These are phyloP conservation scores for Limnomonas spitsbergensis DNA, from an alignment of 139 green algal genomes.

Conservation along the genomic window DNA sequence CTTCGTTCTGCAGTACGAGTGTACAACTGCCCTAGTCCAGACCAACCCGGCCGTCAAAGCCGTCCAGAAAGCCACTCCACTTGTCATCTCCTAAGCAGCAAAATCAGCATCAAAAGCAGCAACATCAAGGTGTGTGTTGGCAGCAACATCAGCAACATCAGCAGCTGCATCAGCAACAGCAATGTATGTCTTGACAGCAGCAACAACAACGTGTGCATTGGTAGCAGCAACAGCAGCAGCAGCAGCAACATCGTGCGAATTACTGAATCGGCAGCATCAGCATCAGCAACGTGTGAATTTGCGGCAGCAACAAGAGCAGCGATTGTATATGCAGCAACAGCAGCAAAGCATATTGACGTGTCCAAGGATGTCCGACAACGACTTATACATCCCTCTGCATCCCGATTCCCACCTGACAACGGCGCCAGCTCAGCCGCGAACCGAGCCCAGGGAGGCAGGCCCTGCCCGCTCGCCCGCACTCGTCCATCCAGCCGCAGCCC, in stretches of 20 bases:
- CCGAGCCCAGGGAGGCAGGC: conserved; percentile 7
- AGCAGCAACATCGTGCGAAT: not conserved
- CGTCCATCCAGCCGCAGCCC: conserved; percentile 16
- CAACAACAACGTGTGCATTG: not conserved
- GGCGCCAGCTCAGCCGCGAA: conserved; percentile 12
- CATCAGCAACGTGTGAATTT: not conserved
- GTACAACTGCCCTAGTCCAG: too few relatives aligned
- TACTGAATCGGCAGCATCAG: not conserved
- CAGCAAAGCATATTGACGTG: not conserved
- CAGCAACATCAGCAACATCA: not conserved
- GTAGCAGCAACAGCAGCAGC: not conserved
- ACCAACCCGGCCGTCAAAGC: conserved; percentile 15
- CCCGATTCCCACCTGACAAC: not conserved
- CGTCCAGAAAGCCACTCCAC: conserved; percentile 16
- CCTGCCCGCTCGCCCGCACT: conserved; percentile 4
- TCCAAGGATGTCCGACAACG: not conserved
- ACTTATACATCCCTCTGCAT: too few relatives aligned
- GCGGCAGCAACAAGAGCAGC: not conserved
- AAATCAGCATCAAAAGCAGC: not conserved
- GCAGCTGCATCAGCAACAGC: not conserved
- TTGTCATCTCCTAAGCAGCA: not conserved
- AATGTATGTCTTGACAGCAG: not conserved
- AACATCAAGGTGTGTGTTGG: conserved; percentile 2
- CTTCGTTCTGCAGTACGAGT: too few relatives aligned
- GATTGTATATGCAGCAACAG: too few relatives aligned